Evolutionary conservation across 192 early-diverging fungal genomes (phyloP).

Genomic region (Coemansia sp.): DNA sequence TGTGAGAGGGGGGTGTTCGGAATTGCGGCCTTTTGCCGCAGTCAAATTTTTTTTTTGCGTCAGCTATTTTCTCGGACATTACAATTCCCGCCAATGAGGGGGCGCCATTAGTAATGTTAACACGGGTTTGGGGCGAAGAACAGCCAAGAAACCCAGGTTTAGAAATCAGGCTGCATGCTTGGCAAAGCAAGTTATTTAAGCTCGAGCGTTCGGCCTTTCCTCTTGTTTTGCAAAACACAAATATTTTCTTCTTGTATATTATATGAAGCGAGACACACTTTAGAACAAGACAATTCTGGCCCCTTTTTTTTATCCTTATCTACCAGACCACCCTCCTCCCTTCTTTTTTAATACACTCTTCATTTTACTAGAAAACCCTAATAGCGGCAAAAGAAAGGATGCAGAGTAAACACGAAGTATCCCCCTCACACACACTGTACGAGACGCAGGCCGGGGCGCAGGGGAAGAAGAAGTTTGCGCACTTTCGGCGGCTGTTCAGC

Average conservation of each 20-base stretch:
- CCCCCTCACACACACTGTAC: conserved; percentile 40
- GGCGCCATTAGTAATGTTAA: conserved; percentile 6
- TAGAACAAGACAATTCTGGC: background rate
- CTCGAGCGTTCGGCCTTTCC: too few species aligned
- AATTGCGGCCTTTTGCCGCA: conserved; percentile 1
- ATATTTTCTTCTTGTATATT: too few species aligned
- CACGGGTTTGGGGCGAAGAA: too few species aligned
- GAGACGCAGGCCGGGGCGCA: conserved; percentile 33
- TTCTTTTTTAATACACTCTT: background rate
- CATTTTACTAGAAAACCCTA: too few species aligned
- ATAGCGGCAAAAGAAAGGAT: background rate
- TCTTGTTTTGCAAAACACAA: too few species aligned
- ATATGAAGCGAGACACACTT: background rate
- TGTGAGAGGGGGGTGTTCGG: too few species aligned
- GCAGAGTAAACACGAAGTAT: conserved; percentile 43
- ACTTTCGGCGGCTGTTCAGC: conserved; percentile 51
- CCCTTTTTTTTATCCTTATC: background rate
- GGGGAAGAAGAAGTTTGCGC: conserved; percentile 53
- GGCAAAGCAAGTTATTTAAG: too few species aligned
- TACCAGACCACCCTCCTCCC: too few species aligned
- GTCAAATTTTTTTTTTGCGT: background rate
- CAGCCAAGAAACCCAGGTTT: too few species aligned
- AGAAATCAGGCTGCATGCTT: too few species aligned
- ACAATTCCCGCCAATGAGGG: background rate
- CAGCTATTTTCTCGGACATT: conserved; percentile 1